Percentiles rank a stretch among this genome's conserved stretches.
These are phyloP conservation scores for Debaryomyces tyrocola DNA, from an alignment of 805 yeast genomes.

Conservation along the genomic window DNA sequence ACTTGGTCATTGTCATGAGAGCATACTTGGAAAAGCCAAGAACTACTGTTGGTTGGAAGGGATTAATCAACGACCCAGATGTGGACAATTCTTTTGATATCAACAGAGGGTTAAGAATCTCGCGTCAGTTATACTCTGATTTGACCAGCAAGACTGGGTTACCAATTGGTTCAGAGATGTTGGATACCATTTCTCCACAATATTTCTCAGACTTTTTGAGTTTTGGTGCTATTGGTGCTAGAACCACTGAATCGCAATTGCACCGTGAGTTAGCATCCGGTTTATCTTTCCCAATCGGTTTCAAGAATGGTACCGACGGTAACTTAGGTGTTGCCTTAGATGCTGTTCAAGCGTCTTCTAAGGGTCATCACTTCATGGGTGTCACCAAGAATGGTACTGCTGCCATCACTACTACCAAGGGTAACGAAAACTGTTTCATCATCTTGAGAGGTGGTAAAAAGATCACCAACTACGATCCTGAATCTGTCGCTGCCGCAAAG, in stretches of 20 bases:
- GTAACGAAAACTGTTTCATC: constrained; percentile 91
- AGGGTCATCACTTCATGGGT: constrained; percentile 93
- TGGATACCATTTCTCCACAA: constrained; percentile 97
- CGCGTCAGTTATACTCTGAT: constrained; percentile 82
- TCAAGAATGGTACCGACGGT: constrained; percentile 99
- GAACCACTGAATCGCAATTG: constrained; percentile 97
- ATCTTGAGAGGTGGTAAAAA: constrained; percentile 94
- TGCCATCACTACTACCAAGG: constrained; percentile 94
- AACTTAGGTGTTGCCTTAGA: constrained; percentile 88
- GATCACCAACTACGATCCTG: constrained; percentile 89
- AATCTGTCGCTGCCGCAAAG: constrained; percentile 74
- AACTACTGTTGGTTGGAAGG: constrained; percentile 99
- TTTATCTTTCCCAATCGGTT: constrained; percentile 96
- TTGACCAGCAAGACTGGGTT: constrained; percentile 69
- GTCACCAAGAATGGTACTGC: constrained; percentile 97
- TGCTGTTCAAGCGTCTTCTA: constrained; percentile 89
- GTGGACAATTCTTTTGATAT: constrained; percentile 89
- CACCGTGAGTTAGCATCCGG: constrained; percentile 98
- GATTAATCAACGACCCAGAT: constrained; percentile 95
- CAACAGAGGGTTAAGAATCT: constrained; percentile 86
- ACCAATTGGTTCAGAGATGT: constrained; percentile 97
- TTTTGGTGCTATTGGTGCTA: constrained; percentile 97
- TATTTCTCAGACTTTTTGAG: constrained; percentile 86
- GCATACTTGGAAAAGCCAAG: constrained; percentile 98
- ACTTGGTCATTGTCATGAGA: constrained; percentile 88